These are phyloP conservation scores for Xylaria arbuscula DNA, from an alignment of 2,329 filamentous ascomycete species.

Conservation along the genomic window DNA sequence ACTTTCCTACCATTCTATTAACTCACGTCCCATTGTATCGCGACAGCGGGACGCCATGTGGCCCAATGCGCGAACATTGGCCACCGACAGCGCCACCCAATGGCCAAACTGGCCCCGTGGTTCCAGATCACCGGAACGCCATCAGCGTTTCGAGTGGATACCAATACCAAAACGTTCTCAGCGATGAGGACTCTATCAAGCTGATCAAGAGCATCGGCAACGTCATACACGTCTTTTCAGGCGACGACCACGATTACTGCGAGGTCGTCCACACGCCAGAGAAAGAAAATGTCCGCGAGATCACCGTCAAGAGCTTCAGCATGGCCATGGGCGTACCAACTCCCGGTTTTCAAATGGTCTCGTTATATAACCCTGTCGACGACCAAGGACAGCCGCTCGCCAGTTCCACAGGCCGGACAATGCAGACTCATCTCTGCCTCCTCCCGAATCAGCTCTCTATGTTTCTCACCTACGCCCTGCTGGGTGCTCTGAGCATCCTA, in stretches of 20 bases:
- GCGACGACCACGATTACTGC: conserved; percentile 98
- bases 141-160: conserved; percentile 84
- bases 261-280: conserved; percentile 82
- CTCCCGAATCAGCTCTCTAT: conserved; percentile 88
- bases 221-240: conserved; percentile 87
- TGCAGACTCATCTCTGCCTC: conserved; percentile 91
- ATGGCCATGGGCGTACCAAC: conserved; percentile 96
- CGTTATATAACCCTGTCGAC: conserved; percentile 91
- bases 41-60: conserved; percentile 84
- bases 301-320: conserved; percentile 93
- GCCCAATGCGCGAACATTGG: conserved; percentile 84
- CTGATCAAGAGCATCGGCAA: conserved; percentile 83
- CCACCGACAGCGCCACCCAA: conserved; percentile 74
- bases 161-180: conserved; percentile 96
- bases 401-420: conserved; percentile 63
- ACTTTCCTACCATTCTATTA: conserved; percentile 88
- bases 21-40: conserved; percentile 93
- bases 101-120: conserved; percentile 64
- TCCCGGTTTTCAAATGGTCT: conserved; percentile 88
- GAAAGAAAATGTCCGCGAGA: conserved; percentile 76
- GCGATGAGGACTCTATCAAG: conserved; percentile 77
- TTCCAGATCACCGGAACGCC: conserved; percentile 77
- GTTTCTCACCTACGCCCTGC: conserved; percentile 79
- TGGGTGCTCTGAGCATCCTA: conserved; percentile 66
- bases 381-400: conserved; percentile 61